phyloP scores from a whole-genome alignment of 139 green algal species.

The Auxenochlorella protothecoides region DNA sequence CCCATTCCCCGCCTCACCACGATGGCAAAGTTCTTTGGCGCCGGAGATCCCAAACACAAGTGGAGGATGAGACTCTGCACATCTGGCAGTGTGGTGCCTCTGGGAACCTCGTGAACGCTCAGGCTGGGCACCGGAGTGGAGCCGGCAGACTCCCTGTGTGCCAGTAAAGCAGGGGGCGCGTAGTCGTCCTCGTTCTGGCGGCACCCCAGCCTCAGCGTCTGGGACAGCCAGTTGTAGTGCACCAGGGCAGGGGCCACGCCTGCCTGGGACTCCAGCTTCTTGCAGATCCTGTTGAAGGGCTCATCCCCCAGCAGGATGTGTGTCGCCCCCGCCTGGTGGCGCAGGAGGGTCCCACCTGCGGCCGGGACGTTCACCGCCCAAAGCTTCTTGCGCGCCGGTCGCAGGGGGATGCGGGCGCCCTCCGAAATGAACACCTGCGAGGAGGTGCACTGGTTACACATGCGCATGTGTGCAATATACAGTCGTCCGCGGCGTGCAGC shows the following conservation, averaged over 20 bases:
- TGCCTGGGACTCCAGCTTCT: background rate
- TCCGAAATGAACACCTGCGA: no score
- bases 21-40: no score
- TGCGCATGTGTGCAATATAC: no score
- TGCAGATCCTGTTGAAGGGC: background rate
- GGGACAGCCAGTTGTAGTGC: conserved; percentile 9
- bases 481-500: no score
- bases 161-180: background rate
- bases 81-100: no score
- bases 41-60: no score
- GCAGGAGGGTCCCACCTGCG: conserved; percentile 2
- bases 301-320: conserved; percentile 2
- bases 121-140: no score
- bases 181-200: conserved; percentile 4
- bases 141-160: no score
- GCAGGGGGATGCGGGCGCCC: background rate
- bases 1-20: no score
- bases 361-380: background rate
- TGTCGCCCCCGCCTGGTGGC: background rate
- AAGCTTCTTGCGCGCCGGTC: background rate
- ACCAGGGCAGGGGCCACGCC: background rate
- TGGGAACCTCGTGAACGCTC: no score
- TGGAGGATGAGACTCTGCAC: no score
- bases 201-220: background rate
- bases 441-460: no score